Percentiles rank a stretch among this genome's conserved stretches.
These are phyloP conservation scores for Eucalyptus curtisii DNA, from an alignment of 345 rosid genomes.

Conservation along the genomic window DNA sequence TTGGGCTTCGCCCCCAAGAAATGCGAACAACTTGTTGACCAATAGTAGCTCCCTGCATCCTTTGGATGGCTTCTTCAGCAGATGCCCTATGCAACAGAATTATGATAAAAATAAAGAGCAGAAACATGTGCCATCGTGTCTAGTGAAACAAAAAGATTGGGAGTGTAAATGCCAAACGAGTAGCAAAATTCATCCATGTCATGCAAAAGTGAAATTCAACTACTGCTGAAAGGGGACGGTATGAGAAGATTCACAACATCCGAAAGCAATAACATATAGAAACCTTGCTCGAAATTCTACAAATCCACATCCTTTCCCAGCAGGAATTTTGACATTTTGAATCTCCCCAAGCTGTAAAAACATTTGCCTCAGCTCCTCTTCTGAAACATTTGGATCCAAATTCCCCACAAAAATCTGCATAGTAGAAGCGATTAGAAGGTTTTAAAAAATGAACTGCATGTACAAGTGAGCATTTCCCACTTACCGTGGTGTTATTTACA, in stretches of 20 bases:
- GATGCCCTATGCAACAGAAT: slow-evolving; percentile 34
- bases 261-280: neutral
- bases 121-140: neutral
- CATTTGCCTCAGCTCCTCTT: slow-evolving; percentile 73
- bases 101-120: neutral
- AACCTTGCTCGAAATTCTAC: slow-evolving; percentile 75
- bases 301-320: slow-evolving; percentile 81
- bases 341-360: slow-evolving; percentile 74
- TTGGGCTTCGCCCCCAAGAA: slow-evolving; percentile 73
- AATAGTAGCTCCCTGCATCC: slow-evolving; percentile 86
- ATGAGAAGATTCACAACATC: neutral
- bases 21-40: slow-evolving; percentile 81
- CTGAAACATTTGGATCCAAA: slow-evolving; percentile 76
- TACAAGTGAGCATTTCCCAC: slow-evolving; percentile 2
- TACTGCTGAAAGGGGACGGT: neutral
- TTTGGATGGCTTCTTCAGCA: slow-evolving; percentile 84
- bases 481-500: slow-evolving; percentile 71
- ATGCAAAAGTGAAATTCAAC: neutral
- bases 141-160: neutral
- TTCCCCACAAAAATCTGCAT: slow-evolving; percentile 67
- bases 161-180: neutral
- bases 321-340: slow-evolving; percentile 71
- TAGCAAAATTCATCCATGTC: neutral
- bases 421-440: neutral
- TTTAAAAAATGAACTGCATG: neutral